Conservation (phyloP, 2,329 filamentous ascomycete species). For the Arthrobotrys pseudoclavata region DNA sequence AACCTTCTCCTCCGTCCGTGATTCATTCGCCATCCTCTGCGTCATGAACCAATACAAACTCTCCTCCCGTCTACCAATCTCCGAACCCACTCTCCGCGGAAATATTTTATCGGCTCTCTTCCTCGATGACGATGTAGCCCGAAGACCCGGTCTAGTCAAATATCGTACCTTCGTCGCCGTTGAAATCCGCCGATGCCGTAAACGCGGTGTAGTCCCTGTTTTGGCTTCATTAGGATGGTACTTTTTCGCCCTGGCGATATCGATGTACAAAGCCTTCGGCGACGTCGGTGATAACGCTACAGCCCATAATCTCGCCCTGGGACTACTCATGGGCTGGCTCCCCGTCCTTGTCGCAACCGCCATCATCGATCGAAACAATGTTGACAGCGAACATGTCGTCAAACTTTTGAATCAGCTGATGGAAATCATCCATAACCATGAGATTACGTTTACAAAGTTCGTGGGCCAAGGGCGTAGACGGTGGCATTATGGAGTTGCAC, state of each 20-base stretch:
- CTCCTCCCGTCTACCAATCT: conserved; percentile 40
- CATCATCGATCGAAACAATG: conserved; percentile 69
- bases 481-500: conserved; percentile 67
- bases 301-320: conserved; percentile 68
- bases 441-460: conserved; percentile 66
- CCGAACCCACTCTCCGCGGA: conserved; percentile 55
- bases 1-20: conserved; percentile 60
- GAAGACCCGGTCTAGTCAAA: conserved; percentile 62
- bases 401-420: conserved; percentile 66
- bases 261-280: conserved; percentile 64
- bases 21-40: conserved; percentile 68
- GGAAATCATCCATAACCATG: conserved; percentile 61
- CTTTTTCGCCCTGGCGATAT: conserved; percentile 64
- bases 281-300: conserved; percentile 66
- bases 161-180: conserved; percentile 66
- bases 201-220: conserved; percentile 66
- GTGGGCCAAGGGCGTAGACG: conserved; percentile 66
- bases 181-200: conserved; percentile 67
- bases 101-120: conserved; percentile 62
- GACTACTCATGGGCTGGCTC: conserved; percentile 68
- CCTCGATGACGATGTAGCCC: conserved; percentile 37
- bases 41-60: conserved; percentile 68
- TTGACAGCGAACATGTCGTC: conserved; percentile 66
- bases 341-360: conserved; percentile 68
- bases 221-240: conserved; percentile 68